Conservation (phyloP, 768 basidiomycete species). For the Mycena metata region DNA sequence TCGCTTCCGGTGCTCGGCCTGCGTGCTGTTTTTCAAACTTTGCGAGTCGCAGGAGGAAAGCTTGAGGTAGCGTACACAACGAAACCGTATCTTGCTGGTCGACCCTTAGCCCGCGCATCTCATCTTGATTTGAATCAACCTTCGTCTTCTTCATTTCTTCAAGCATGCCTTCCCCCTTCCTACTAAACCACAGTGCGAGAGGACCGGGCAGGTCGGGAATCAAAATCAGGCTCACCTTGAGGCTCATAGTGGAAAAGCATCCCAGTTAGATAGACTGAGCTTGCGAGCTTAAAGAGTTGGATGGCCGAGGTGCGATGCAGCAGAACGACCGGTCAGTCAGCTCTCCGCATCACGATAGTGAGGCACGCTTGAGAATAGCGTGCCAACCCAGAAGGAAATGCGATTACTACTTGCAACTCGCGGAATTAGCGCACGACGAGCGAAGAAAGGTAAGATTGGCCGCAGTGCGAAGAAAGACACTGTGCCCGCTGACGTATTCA, state of each 20-base stretch:
- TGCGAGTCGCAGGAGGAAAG: constrained; percentile 18
- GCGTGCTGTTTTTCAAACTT: constrained; percentile 1
- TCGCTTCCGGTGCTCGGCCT: constrained; percentile 22
- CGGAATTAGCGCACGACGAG: constrained; percentile 18
- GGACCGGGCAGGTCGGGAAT: constrained; percentile 22
- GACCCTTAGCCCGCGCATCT: constrained; percentile 9
- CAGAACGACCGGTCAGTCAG: neutral
- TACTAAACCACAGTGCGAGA: constrained; percentile 20
- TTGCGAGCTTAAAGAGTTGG: neutral
- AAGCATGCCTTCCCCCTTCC: neutral
- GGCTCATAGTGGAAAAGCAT: constrained; percentile 7
- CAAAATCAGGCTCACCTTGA: constrained; percentile 16
- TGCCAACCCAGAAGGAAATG: neutral
- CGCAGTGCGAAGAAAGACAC: constrained; percentile 1
- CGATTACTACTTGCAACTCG: neutral
- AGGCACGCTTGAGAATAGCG: neutral
- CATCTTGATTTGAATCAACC: constrained; percentile 8
- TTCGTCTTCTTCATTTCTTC: constrained; percentile 24
- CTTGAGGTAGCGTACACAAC: neutral
- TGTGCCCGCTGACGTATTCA: constrained; percentile 11
- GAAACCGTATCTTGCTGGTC: constrained; percentile 2
- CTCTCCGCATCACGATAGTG: constrained; percentile 8
- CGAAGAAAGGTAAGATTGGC: constrained; percentile 15
- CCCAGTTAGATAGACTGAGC: constrained; percentile 1
- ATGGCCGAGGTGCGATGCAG: neutral